A percentile compares a stretch with the other conserved stretches of the same genome.
Conservation (phyloP, 805 yeast genomes). For the Wickerhamiella australiensis region DNA sequence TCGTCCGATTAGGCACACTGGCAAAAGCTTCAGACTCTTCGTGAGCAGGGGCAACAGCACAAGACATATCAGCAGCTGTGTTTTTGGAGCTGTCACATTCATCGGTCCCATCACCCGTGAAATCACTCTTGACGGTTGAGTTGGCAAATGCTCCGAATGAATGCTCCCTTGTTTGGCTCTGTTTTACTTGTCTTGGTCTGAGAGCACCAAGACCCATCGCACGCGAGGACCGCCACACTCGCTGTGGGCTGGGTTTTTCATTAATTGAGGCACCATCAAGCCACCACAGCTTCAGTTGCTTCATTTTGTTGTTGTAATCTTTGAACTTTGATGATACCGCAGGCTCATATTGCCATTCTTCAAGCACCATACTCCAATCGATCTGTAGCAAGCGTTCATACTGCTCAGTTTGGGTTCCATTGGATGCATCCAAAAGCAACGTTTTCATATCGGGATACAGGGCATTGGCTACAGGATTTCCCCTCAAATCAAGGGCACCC, state of each 20-base stretch:
- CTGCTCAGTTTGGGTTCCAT: conserved; percentile 6
- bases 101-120: not conserved
- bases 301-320: not conserved
- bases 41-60: not conserved
- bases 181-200: too few species aligned
- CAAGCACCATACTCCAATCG: conserved; percentile 8
- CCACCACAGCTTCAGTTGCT: conserved; percentile 12
- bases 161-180: too few species aligned
- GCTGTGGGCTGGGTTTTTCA: not conserved
- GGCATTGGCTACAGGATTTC: conserved; percentile 10
- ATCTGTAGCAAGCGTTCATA: conserved; percentile 9
- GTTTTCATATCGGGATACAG: conserved; percentile 11
- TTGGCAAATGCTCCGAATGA: not conserved
- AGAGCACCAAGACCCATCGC: conserved; percentile 5
- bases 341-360: not conserved
- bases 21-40: not conserved
- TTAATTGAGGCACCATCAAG: conserved; percentile 9
- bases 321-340: not conserved
- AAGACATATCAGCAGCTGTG: not conserved
- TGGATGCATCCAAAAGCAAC: not conserved
- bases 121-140: not conserved
- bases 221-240: not conserved
- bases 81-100: not conserved
- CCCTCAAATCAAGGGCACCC: conserved; percentile 20
- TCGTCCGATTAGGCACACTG: not conserved